Evolutionary conservation across 2,329 filamentous ascomycete genomes (phyloP), one percentile per base, ranked within the genome.

Genomic region (Malbranchea cinnamomea): DNA sequence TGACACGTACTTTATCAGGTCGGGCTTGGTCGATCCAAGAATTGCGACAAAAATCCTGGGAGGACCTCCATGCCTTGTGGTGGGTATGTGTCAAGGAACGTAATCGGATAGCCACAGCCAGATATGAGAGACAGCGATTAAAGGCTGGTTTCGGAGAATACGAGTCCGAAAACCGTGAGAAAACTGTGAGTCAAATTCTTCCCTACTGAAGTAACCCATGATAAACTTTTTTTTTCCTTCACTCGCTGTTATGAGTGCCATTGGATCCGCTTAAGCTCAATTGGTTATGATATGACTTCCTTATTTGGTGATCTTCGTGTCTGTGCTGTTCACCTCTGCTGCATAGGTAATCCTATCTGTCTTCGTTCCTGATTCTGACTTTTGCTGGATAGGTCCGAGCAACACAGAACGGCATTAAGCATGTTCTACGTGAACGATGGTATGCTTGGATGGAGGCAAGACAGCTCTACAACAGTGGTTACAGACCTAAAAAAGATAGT

Each of bases 71-170:
- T 56, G 64, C 67, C 37, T 65, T 98, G 48, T 98, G 87, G 84
- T 98, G 85, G 83, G 71, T 84, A 32, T 95, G 89, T 52, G 69
- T 78, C 36, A 84, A 81, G 60, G 89, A 98, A 61, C 67, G 80
- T 46, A 98, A 98, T 58, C 71, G 81, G 42, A 71, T 95, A 43
- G 67, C 73, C n/a, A 95, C 91, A 17, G 74, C 78, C 42, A 65
- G 65, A 31, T 55, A 65, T 34, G 83, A 92, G 61, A 67, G 81
- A 44, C 49, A 61, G 17, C 68, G 78, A 42, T 49, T 79, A 32
- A 64, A 76, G 40, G 65, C 81, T 28, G 74, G 77, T 16, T 89
- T 79, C 47, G 87, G 87, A 41, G 68, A 75, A 15, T 62, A 60
- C 25, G 81, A 92, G 59, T 63, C 68, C 24, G 57, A 64, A 12